Base-by-base conservation (phyloP, 257 asterid genomes). In the Ehretia macrophylla region DNA sequence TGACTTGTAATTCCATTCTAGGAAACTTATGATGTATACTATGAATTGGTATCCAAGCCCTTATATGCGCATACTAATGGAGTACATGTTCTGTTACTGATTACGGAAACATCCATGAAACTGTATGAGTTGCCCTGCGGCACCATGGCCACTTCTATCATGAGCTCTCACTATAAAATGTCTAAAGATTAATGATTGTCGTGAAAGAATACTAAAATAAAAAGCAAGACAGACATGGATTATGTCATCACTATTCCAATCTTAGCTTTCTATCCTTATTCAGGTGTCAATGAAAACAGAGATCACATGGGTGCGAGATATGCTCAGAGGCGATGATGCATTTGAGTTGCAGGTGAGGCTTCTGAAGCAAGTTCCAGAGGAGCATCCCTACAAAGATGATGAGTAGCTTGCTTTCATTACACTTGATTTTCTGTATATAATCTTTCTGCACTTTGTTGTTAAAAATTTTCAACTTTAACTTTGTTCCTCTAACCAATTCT, bases 251-350 rank as follows among this genome's bases (percentile, higher is more conserved):
- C n/a, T n/a, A n/a, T n/a, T n/a, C n/a, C n/a, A n/a, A n/a, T n/a
- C n/a, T n/a, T n/a, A 22, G 39, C 45, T 20, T 58, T 32, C 37
- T 54, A 49, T 44, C 57, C 60, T 8, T 11, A 49, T 42, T 44
- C 61, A 89, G 97, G 99, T 93, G 70, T 93, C 97, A 0, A 86
- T 93, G 99, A 93, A 93, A 79, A 86, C 97, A 0, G 95, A 89
- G 75, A 88, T 89, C 38, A 80, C 97, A 42, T 93, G 99, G 99
- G 66, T 87, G 22, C 95, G 96, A 14, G 99, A 93, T 76, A 86
- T 93, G 96, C 94, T 93, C 53, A 77, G 88, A 79, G 99, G 99
- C 13, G 99, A 93, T 62, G 99, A 89, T 62, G 94, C 81, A 19
- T 93, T 83, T 59, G 99, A 93, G 82, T 69, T 93, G 85, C 97